phyloP scores from a whole-genome alignment of 1,139 yeast species.

The Nakaseomyces uthaithaninus region DNA sequence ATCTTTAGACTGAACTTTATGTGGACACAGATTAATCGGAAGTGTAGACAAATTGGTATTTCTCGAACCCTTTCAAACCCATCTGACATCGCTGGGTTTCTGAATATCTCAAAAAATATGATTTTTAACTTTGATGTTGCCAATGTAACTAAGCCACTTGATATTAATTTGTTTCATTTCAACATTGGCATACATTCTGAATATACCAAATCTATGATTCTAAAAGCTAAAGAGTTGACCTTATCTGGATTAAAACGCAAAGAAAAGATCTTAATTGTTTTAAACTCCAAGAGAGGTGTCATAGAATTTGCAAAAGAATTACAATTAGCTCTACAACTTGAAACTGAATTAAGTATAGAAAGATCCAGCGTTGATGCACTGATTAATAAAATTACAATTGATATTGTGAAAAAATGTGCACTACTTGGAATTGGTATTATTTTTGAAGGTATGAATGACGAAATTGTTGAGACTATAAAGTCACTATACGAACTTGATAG shows the following conservation, averaged over 20 bases:
- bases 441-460: slow-evolving; percentile 49
- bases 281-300: slow-evolving; percentile 30
- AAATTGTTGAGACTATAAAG: slow-evolving; percentile 49
- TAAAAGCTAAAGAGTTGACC: slow-evolving; percentile 38
- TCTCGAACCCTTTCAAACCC: slow-evolving; percentile 66
- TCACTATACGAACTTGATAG: slow-evolving; percentile 43
- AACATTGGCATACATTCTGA: slow-evolving; percentile 44
- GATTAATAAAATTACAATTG: slow-evolving; percentile 34
- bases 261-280: slow-evolving; percentile 40
- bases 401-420: slow-evolving; percentile 42
- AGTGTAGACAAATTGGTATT: slow-evolving; percentile 56
- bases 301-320: neutral
- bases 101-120: slow-evolving; percentile 53
- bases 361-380: too few relatives aligned
- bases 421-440: slow-evolving; percentile 56
- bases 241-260: neutral
- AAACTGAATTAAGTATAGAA: neutral
- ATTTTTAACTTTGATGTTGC: slow-evolving; percentile 64
- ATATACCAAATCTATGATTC: slow-evolving; percentile 43
- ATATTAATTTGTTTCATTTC: slow-evolving; percentile 50
- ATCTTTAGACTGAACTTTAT: slow-evolving; percentile 67
- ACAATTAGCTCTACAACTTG: neutral
- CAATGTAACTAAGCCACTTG: slow-evolving; percentile 49
- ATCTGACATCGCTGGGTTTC: slow-evolving; percentile 77
- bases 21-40: slow-evolving; percentile 49